These are phyloP conservation scores for Apiospora aurea DNA, from an alignment of 2,329 filamentous ascomycete genomes.

Conservation along the genomic window DNA sequence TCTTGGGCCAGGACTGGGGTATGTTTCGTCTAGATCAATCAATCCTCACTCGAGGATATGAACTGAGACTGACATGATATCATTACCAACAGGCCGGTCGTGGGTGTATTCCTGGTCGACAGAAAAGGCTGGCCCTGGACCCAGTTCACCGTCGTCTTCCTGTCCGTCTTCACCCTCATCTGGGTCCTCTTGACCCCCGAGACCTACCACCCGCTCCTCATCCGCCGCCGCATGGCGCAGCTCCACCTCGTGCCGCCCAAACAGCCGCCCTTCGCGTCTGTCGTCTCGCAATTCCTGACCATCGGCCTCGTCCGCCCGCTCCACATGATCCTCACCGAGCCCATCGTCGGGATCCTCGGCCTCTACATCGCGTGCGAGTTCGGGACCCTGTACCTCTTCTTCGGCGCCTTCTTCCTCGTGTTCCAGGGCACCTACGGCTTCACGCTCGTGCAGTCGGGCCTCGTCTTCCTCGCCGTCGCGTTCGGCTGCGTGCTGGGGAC, in stretches of 20 bases:
- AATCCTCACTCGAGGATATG: not conserved
- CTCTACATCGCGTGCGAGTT: constrained; percentile 60
- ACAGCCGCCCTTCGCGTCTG: constrained; percentile 34
- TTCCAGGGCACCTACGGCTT: constrained; percentile 56
- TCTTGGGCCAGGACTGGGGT: constrained; percentile 60
- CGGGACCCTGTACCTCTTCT: constrained; percentile 60
- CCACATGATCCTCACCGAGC: constrained; percentile 67
- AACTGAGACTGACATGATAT: constrained; percentile 28
- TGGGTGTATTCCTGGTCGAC: constrained; percentile 55
- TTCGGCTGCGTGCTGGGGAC: constrained; percentile 54
- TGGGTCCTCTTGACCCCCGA: constrained; percentile 55
- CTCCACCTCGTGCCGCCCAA: constrained; percentile 41
- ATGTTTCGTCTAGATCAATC: constrained; percentile 31
- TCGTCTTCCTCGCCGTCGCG: constrained; percentile 55
- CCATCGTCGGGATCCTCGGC: constrained; percentile 64
- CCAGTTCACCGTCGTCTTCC: constrained; percentile 57
- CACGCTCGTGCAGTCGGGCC: constrained; percentile 47
- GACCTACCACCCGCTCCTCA: constrained; percentile 62
- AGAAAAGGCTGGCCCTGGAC: constrained; percentile 62
- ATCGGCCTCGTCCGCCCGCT: constrained; percentile 58
- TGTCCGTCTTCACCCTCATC: constrained; percentile 47
- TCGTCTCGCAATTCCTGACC: constrained; percentile 46
- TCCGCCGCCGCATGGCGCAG: constrained; percentile 46
- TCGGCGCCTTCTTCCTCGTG: constrained; percentile 57
- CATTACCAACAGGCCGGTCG: constrained; percentile 46